Percentiles rank a stretch among this genome's conserved stretches.
Evolutionary conservation across 73 alveolate species (phyloP).

Genomic region (Stentor roeselii): DNA sequence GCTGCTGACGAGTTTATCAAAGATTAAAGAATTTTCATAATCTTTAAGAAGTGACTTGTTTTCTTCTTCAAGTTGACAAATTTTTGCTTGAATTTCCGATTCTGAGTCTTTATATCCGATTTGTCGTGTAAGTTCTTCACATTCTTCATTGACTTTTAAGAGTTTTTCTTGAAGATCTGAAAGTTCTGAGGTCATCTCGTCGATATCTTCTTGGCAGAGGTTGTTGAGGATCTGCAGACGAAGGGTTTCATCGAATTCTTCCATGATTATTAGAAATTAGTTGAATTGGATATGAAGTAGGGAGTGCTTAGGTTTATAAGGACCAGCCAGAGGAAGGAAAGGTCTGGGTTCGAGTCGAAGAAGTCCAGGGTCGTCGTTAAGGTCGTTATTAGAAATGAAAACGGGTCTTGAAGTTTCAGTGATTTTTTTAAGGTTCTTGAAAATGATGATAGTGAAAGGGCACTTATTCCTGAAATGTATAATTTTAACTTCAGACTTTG

Average conservation of each 20-base stretch:
- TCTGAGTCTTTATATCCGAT: not conserved
- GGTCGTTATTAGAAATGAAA: no score
- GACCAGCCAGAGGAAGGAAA: no score
- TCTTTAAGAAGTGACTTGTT: not conserved
- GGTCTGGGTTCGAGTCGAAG: no score
- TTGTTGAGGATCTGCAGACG: not conserved
- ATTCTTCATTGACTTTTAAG: not conserved
- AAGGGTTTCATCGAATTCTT: not conserved
- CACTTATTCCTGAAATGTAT: no score
- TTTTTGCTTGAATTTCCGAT: not conserved
- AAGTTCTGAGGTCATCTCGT: not conserved
- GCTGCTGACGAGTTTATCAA: slow-evolving; percentile 4
- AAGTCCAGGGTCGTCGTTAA: no score
- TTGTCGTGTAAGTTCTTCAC: not conserved
- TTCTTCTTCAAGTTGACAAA: not conserved
- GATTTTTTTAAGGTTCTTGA: no score
- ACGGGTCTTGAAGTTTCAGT: no score
- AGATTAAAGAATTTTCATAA: not conserved
- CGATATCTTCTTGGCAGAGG: not conserved
- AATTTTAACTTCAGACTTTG: no score
- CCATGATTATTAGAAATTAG: not conserved
- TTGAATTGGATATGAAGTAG: no score
- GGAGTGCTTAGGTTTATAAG: no score
- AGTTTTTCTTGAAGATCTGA: not conserved
- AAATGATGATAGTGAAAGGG: no score